Evolutionary conservation across 176 grass and related monocot genomes (phyloP).

Genomic region (Cymbopogon citratus): DNA sequence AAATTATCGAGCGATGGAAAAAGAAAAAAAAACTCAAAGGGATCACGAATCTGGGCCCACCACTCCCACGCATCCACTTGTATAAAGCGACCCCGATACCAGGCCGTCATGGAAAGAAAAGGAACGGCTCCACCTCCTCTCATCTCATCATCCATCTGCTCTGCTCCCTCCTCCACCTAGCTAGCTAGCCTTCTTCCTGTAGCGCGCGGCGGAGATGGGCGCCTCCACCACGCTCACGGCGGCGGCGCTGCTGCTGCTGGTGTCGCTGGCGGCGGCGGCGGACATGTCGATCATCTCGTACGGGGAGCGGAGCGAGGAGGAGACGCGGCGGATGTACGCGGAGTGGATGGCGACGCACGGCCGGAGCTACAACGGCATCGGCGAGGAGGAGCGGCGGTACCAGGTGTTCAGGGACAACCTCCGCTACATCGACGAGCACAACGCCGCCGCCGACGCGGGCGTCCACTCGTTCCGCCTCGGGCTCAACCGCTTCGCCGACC

Average conservation of each 20-base stretch:
- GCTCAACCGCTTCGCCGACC: conserved; percentile 80
- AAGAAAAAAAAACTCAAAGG: not conserved
- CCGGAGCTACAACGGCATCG: conserved; percentile 36
- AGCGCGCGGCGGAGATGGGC: conserved; percentile 19
- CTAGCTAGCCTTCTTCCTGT: not conserved
- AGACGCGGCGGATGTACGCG: conserved; percentile 51
- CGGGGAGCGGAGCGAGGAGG: conserved; percentile 73
- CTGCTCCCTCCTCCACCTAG: not conserved
- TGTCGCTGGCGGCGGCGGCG: conserved; percentile 17
- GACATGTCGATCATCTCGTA: conserved; percentile 68
- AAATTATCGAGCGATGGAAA: not conserved
- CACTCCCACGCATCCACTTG: conserved; percentile 23
- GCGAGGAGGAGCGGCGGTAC: conserved; percentile 52
- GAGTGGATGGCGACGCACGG: conserved; percentile 36
- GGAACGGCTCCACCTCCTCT: not conserved
- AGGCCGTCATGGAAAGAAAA: not conserved
- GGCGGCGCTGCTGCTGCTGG: conserved; percentile 20
- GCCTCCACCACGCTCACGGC: conserved; percentile 4
- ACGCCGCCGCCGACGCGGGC: conserved; percentile 67
- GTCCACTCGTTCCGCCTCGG: conserved; percentile 77
- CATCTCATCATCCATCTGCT: not conserved
- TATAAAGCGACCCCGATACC: conserved; percentile 54
- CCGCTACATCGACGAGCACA: conserved; percentile 64
- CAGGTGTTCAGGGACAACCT: conserved; percentile 75
- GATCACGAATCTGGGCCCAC: conserved; percentile 33